These are phyloP conservation scores for Extremus antarcticus DNA, from an alignment of 495 filamentous ascomycete genomes.

Conservation along the genomic window DNA sequence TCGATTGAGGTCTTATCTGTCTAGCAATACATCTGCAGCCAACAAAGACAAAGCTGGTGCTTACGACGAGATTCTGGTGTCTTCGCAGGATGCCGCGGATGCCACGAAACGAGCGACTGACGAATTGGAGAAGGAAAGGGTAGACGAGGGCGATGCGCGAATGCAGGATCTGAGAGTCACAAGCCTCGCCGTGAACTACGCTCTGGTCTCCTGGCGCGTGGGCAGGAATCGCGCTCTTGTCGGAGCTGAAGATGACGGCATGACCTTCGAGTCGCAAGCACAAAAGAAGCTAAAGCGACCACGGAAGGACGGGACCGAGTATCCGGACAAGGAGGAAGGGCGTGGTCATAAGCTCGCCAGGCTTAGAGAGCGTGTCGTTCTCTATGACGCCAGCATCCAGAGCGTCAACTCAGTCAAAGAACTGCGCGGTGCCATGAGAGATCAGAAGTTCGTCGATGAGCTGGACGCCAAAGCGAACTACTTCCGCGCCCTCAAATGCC, in stretches of 20 bases:
- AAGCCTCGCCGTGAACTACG: slow-evolving; percentile 83
- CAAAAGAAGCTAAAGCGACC: slow-evolving; percentile 36
- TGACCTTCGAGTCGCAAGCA: slow-evolving; percentile 43
- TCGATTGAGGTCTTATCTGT: slow-evolving; percentile 48
- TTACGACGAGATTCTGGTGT: slow-evolving; percentile 81
- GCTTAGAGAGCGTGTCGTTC: slow-evolving; percentile 74
- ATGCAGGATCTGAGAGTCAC: slow-evolving; percentile 93
- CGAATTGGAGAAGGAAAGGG: slow-evolving; percentile 69
- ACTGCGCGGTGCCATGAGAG: slow-evolving; percentile 82
- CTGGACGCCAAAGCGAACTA: slow-evolving; percentile 68
- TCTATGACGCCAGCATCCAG: slow-evolving; percentile 88
- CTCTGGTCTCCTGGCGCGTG: slow-evolving; percentile 85
- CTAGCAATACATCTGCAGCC: slow-evolving; percentile 39
- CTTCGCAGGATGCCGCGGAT: slow-evolving; percentile 90
- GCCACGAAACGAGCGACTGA: slow-evolving; percentile 87
- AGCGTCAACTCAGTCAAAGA: slow-evolving; percentile 85
- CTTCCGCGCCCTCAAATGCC: slow-evolving; percentile 80
- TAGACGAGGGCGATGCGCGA: slow-evolving; percentile 70
- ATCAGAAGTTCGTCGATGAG: slow-evolving; percentile 62
- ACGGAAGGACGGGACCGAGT: slow-evolving; percentile 48
- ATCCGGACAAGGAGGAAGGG: slow-evolving; percentile 37
- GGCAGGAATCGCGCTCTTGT: slow-evolving; percentile 84
- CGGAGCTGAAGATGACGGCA: slow-evolving; percentile 70
- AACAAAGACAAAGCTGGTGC: slow-evolving; percentile 57
- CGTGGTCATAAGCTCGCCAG: slow-evolving; percentile 60